Base-by-base conservation (phyloP, 768 basidiomycete species). In the Suillus fuscotomentosus region DNA sequence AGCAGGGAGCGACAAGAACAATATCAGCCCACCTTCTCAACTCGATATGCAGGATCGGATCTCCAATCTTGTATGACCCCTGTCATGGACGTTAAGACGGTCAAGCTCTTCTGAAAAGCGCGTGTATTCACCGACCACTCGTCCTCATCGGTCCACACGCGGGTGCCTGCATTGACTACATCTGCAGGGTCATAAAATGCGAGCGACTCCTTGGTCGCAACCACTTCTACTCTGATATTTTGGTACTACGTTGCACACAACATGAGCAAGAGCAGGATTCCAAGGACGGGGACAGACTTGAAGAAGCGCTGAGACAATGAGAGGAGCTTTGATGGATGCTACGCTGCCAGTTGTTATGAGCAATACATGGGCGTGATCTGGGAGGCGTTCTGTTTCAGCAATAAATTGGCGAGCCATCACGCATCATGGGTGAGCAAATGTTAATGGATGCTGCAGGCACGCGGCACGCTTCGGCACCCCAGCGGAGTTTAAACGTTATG, bases 1-100 rank as follows among this genome's bases (percentile, higher is more conserved):
- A 96, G 72, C 95, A 98, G 0, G 97, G 97, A 0, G 94, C 95
- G 60, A 99, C 84, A 57, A 99, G 88, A 60, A 99, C 95, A 60
- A 98, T 78, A 71, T 99, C 96, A 54, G 97, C 96, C 97, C 97
- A 99, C 62, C 89, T 81, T 39, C 95, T 79, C 2, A 97, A 87
- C 78, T 99, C 97, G 62, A 99, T 99, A 75, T 99, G 97, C 36
- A 98, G 82, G 62, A 99, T 97, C 0, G 95, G 94, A 70, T 98
- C 92, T 1, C 95, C 93, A 59, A 96, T 86, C 65, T 84, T 84
- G 71, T 86, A 93, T 70, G 83, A 84, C 34, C 80, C 83, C 95
- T 96, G 72, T 22, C 68, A 22, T 14, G 38, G 15, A 1, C 34
- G 20, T 22, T 31, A 22, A 50, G 45, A 2, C 13, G n/a, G 20